Evolutionary conservation across 2,329 filamentous ascomycete species (phyloP).

Genomic region (Arthrobotrys sphaeroides): DNA sequence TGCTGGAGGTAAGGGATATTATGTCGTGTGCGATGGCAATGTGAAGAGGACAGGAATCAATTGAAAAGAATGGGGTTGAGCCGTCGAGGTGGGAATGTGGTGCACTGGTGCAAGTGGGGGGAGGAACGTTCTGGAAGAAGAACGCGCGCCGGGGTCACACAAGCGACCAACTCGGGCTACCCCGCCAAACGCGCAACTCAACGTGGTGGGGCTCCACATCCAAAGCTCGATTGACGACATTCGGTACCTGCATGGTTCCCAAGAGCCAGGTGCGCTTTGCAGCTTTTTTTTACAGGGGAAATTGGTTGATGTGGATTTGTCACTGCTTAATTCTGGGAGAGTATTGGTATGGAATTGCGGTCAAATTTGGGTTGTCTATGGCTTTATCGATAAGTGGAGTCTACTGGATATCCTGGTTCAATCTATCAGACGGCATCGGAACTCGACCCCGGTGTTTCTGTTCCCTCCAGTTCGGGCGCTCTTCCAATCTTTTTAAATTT

Average conservation of each 20-base stretch:
- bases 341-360: not conserved
- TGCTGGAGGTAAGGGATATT: not conserved
- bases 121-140: slow-evolving; percentile 51
- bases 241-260: slow-evolving; percentile 44
- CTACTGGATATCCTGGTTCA: not conserved
- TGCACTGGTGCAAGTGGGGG: slow-evolving; percentile 13
- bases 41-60: not conserved
- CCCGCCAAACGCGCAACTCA: slow-evolving; percentile 49
- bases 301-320: not conserved
- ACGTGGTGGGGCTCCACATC: slow-evolving; percentile 39
- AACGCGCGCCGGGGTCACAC: slow-evolving; percentile 37
- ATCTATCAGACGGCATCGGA: slow-evolving; percentile 15
- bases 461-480: slow-evolving; percentile 19
- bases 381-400: slow-evolving; percentile 18
- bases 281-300: not conserved
- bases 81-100: not conserved
- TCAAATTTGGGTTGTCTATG: not conserved
- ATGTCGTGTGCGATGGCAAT: not conserved
- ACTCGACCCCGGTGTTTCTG: slow-evolving; percentile 37
- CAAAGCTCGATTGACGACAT: slow-evolving; percentile 2
- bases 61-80: slow-evolving; percentile 10
- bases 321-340: not conserved
- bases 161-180: slow-evolving; percentile 26
- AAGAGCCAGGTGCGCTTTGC: slow-evolving; percentile 3
- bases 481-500: slow-evolving; percentile 35